Conservation (phyloP, 495 filamentous ascomycete genomes). For the Trichocladium antarcticum region DNA sequence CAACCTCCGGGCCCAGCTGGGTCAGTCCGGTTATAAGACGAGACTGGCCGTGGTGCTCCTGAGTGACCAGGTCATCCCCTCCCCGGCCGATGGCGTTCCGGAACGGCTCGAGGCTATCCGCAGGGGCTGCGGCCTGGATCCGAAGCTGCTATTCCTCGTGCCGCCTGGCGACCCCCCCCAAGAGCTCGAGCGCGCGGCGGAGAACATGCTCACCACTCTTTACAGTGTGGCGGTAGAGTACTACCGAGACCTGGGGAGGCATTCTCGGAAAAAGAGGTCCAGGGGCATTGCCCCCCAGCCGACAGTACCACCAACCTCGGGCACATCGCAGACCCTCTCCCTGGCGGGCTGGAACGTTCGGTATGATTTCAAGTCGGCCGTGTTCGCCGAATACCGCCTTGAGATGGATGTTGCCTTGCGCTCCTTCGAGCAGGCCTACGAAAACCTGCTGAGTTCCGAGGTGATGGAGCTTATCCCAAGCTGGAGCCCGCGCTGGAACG, state of each 20-base stretch:
- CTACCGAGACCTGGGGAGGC: constrained; percentile 82
- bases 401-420: constrained; percentile 78
- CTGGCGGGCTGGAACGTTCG: constrained; percentile 79
- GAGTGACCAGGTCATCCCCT: constrained; percentile 48
- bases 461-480: constrained; percentile 77
- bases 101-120: constrained; percentile 68
- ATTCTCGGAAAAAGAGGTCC: constrained; percentile 70
- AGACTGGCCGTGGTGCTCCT: constrained; percentile 67
- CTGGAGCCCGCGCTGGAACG: constrained; percentile 79
- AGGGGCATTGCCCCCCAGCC: constrained; percentile 64
- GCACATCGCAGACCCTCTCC: constrained; percentile 74
- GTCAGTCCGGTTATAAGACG: constrained; percentile 58
- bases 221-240: constrained; percentile 70
- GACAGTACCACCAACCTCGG: constrained; percentile 69
- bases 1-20: constrained; percentile 52
- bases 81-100: constrained; percentile 42
- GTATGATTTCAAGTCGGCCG: constrained; percentile 83
- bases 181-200: constrained; percentile 54
- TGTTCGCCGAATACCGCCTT: constrained; percentile 81
- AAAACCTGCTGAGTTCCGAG: constrained; percentile 64
- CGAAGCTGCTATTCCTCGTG: constrained; percentile 59
- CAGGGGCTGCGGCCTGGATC: constrained; percentile 64
- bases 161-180: constrained; percentile 33
- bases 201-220: constrained; percentile 46
- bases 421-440: constrained; percentile 76